Percentiles rank a stretch among this genome's conserved stretches.
Evolutionary conservation across 495 filamentous ascomycete genomes (phyloP).

Genomic region (Aspergillus coremiiformis): DNA sequence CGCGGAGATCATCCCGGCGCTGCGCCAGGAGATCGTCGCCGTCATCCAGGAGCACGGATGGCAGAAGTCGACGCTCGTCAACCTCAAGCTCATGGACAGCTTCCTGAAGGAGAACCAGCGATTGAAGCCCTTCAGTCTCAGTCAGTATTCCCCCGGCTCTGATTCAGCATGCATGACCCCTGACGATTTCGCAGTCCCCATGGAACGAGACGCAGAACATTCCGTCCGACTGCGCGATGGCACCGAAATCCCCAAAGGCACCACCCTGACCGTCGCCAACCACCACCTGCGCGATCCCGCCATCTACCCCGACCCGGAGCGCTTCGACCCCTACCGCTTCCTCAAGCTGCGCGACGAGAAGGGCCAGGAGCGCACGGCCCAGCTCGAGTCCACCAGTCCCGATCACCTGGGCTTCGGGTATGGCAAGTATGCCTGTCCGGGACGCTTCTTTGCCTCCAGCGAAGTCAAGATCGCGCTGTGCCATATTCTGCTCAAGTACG

Average conservation of each 20-base stretch:
- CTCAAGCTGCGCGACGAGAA: slow-evolving; percentile 19
- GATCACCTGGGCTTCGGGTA: slow-evolving; percentile 30
- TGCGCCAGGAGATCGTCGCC: slow-evolving; percentile 12
- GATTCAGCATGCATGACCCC: too few relatives aligned
- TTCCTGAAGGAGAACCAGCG: slow-evolving; percentile 16
- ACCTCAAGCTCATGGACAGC: slow-evolving; percentile 31
- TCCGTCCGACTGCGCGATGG: slow-evolving; percentile 13
- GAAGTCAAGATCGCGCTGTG: slow-evolving; percentile 28
- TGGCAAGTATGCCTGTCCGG: slow-evolving; percentile 40
- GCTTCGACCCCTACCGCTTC: slow-evolving; percentile 35
- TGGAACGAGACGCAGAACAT: slow-evolving; percentile 24
- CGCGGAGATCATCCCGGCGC: slow-evolving; percentile 9
- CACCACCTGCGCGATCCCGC: slow-evolving; percentile 16
- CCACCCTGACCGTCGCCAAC: slow-evolving; percentile 19
- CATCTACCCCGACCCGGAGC: slow-evolving; percentile 27
- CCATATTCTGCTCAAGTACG: slow-evolving; percentile 41
- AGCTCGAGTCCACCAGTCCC: slow-evolving; percentile 24
- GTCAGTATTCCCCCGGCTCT: slow-evolving; percentile 14
- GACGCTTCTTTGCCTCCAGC: slow-evolving; percentile 32
- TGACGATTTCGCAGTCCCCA: slow-evolving; percentile 28
- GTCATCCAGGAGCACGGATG: slow-evolving; percentile 14
- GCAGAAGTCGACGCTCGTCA: slow-evolving; percentile 27
- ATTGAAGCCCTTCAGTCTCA: slow-evolving; percentile 15
- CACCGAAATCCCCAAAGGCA: slow-evolving; percentile 10
- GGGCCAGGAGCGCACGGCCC: slow-evolving; percentile 20